Percentiles rank a stretch among this genome's conserved stretches.
These are phyloP conservation scores for Mycena belliarum DNA, from an alignment of 768 basidiomycete genomes.

Conservation along the genomic window DNA sequence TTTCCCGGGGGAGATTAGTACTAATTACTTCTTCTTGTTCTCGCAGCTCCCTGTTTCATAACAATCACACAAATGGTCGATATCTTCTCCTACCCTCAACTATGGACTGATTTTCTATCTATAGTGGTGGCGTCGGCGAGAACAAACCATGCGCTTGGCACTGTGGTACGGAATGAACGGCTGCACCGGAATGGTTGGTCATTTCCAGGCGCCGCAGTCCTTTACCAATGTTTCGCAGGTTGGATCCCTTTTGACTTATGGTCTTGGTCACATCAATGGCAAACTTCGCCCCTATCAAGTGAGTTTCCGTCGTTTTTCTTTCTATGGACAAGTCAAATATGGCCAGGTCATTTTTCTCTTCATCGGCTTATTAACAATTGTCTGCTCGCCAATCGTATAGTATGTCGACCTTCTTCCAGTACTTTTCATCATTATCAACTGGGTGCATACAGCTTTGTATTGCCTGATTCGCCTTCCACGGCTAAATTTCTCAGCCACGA, in stretches of 20 bases:
- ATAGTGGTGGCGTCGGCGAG: constrained; percentile 50
- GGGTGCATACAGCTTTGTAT: constrained; percentile 30
- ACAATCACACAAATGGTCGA: constrained; percentile 45
- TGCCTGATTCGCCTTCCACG: constrained; percentile 45
- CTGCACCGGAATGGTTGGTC: constrained; percentile 37
- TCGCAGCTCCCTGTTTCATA: constrained; percentile 47
- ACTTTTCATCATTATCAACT: neutral
- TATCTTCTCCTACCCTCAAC: neutral
- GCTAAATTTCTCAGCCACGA: constrained; percentile 41
- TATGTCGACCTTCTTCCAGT: constrained; percentile 17
- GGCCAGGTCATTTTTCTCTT: constrained; percentile 46
- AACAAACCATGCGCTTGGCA: constrained; percentile 43
- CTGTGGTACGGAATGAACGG: constrained; percentile 48
- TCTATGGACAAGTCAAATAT: neutral
- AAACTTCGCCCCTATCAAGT: constrained; percentile 40
- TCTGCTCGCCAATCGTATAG: constrained; percentile 38
- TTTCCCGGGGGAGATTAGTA: too few relatives aligned
- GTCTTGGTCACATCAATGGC: constrained; percentile 40
- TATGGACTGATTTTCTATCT: neutral
- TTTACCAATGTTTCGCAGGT: constrained; percentile 24
- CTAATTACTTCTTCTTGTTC: neutral
- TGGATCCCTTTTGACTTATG: constrained; percentile 46
- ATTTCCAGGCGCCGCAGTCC: neutral
- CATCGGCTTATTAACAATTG: constrained; percentile 42
- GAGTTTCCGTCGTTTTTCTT: constrained; percentile 4